Evolutionary conservation across 2,329 filamentous ascomycete species (phyloP).

Genomic region (Arthrobotrys pseudoclavata): DNA sequence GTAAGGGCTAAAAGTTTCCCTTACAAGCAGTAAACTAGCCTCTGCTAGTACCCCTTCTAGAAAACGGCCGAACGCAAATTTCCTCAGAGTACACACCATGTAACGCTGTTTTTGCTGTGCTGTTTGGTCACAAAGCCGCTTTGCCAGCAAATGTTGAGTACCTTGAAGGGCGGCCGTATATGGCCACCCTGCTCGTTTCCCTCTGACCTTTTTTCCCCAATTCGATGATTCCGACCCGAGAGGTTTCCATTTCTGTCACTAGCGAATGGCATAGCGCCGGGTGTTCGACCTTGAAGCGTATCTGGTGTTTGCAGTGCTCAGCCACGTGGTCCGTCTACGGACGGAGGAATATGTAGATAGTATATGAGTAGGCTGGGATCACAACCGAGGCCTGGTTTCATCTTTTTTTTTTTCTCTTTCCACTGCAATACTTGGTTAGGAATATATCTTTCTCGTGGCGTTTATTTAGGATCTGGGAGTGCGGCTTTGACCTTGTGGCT

Average conservation of each 20-base stretch:
- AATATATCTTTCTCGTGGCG: conserved; percentile 23
- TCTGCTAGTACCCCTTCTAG: conserved; percentile 17
- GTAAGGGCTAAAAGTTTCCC: conserved; percentile 14
- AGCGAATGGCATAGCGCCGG: conserved; percentile 38
- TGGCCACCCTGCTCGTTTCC: conserved; percentile 12
- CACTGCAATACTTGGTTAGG: neutral
- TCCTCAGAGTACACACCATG: neutral
- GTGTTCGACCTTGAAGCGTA: conserved; percentile 45
- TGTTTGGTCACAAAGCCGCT: conserved; percentile 13
- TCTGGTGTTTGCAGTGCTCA: conserved; percentile 21
- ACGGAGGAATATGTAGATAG: conserved; percentile 23
- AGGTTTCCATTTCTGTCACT: conserved; percentile 39
- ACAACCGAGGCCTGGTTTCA: conserved; percentile 13
- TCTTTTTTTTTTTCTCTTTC: conserved; percentile 2
- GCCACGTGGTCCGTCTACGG: conserved; percentile 35
- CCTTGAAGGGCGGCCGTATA: neutral
- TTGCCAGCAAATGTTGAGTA: conserved; percentile 8
- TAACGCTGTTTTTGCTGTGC: conserved; percentile 7
- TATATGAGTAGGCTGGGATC: conserved; percentile 33
- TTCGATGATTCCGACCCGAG: conserved; percentile 33
- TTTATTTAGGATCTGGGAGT: conserved; percentile 26
- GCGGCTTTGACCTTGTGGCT: conserved; percentile 32
- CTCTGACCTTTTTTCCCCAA: conserved; percentile 19
- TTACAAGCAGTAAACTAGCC: conserved; percentile 2
- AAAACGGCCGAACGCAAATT: conserved; percentile 25